Percentiles rank a stretch among this genome's conserved stretches.
Evolutionary conservation across 805 yeast species (phyloP).

Genomic region (Lachancea sp.): DNA sequence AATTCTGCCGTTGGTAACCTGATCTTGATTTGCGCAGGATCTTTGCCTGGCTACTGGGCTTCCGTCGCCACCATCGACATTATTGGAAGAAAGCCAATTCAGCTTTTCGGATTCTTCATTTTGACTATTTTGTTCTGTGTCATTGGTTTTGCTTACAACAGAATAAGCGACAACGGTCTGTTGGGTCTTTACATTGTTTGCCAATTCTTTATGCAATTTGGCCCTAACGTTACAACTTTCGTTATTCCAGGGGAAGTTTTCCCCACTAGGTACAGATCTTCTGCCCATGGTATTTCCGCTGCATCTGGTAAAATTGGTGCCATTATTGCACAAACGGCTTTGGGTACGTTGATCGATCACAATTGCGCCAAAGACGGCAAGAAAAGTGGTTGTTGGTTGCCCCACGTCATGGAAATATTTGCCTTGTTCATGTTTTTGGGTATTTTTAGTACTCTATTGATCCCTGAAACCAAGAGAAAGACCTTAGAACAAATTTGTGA

Average conservation of each 20-base stretch:
- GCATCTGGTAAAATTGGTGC: constrained; percentile 92
- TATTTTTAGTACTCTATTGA: constrained; percentile 52
- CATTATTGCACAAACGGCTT: constrained; percentile 79
- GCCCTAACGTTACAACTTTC: constrained; percentile 90
- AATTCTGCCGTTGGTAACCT: constrained; percentile 86
- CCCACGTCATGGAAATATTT: constrained; percentile 90
- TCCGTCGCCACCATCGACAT: constrained; percentile 73
- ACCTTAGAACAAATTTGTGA: constrained; percentile 81
- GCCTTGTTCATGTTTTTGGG: constrained; percentile 89
- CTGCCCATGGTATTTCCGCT: constrained; percentile 93
- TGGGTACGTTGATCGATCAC: constrained; percentile 79
- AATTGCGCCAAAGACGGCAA: constrained; percentile 55
- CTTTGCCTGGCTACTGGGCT: constrained; percentile 90
- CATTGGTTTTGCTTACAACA: constrained; percentile 80
- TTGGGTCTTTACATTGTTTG: constrained; percentile 72
- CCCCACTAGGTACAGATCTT: constrained; percentile 94
- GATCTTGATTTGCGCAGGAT: constrained; percentile 90
- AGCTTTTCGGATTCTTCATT: constrained; percentile 65
- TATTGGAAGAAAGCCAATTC: constrained; percentile 81
- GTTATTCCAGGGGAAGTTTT: constrained; percentile 85
- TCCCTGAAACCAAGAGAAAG: constrained; percentile 90
- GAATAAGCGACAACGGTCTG: constrained; percentile 56
- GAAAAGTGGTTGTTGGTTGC: constrained; percentile 64
- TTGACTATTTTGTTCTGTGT: constrained; percentile 68
- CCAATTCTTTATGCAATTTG: constrained; percentile 87